These are phyloP conservation scores for Epichloe uncinata DNA, from an alignment of 2,329 filamentous ascomycete species.

Conservation along the genomic window DNA sequence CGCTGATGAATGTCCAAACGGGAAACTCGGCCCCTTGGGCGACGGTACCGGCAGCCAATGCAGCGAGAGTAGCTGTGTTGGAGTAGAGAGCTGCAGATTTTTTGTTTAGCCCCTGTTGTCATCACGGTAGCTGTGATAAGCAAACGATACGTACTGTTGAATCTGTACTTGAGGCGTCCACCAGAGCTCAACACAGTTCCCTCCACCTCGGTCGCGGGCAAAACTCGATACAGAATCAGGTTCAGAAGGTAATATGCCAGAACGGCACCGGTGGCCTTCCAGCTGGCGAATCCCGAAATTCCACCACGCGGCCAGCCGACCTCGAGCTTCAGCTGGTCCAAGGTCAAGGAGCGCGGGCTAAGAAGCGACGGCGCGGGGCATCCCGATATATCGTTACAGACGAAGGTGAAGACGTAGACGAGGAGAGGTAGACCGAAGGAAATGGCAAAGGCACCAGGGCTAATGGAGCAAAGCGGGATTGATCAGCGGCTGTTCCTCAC, in stretches of 20 bases:
- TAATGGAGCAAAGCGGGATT: slow-evolving; percentile 19
- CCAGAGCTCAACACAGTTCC: slow-evolving; percentile 59
- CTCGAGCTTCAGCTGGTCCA: slow-evolving; percentile 63
- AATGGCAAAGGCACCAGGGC: slow-evolving; percentile 63
- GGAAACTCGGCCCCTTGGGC: slow-evolving; percentile 68
- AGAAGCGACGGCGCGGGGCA: slow-evolving; percentile 78
- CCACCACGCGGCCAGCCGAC: slow-evolving; percentile 69
- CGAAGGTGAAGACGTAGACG: slow-evolving; percentile 67
- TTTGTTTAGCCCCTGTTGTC: slow-evolving; percentile 5
- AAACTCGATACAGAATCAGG: slow-evolving; percentile 57
- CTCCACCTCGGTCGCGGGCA: slow-evolving; percentile 60
- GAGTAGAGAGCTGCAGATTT: slow-evolving; percentile 52
- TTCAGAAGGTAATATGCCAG: slow-evolving; percentile 69
- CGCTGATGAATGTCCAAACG: slow-evolving; percentile 85
- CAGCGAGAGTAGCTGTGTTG: slow-evolving; percentile 58
- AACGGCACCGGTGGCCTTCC: slow-evolving; percentile 54
- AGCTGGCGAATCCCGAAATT: slow-evolving; percentile 55
- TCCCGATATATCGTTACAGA: slow-evolving; percentile 85
- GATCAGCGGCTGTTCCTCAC: not conserved
- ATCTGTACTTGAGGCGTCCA: slow-evolving; percentile 66
- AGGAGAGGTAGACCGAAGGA: slow-evolving; percentile 69
- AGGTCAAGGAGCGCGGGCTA: slow-evolving; percentile 54
- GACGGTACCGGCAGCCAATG: slow-evolving; percentile 60
- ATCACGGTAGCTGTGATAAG: not conserved
- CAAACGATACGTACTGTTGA: slow-evolving; percentile 46